Evolutionary conservation across 2,329 filamentous ascomycete genomes (phyloP).

Genomic region (Colletotrichum acutatum): DNA sequence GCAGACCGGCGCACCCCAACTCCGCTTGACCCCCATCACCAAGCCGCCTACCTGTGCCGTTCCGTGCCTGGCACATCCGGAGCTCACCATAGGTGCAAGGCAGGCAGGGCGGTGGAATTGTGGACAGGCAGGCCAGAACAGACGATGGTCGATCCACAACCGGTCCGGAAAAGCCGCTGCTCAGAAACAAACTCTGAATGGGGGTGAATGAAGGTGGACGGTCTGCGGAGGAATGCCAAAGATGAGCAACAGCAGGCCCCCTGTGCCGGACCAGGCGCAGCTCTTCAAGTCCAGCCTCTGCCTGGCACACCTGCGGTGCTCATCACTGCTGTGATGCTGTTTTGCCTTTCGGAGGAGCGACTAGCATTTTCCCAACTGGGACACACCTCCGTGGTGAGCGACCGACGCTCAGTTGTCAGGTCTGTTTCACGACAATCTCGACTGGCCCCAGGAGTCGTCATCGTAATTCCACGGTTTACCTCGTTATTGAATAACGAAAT

Average conservation of each 20-base stretch:
- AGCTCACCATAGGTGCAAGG: neutral
- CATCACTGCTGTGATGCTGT: constrained; percentile 17
- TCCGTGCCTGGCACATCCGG: constrained; percentile 12
- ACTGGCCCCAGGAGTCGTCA: constrained; percentile 7
- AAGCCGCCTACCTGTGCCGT: constrained; percentile 1
- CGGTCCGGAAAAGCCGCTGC: constrained; percentile 26
- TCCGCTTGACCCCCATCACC: constrained; percentile 1
- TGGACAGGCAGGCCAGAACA: neutral
- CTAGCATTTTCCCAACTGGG: constrained; percentile 25
- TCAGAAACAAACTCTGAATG: constrained; percentile 34
- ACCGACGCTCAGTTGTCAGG: constrained; percentile 13
- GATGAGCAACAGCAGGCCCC: neutral
- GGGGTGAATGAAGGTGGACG: neutral
- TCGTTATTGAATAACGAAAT: neutral
- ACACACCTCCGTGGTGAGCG: constrained; percentile 27
- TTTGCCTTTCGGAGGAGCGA: constrained; percentile 28
- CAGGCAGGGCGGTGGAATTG: constrained; percentile 1
- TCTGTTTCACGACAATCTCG: constrained; percentile 29
- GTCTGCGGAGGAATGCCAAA: constrained; percentile 1
- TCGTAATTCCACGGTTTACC: constrained; percentile 12
- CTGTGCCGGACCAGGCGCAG: neutral
- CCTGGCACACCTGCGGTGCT: neutral
- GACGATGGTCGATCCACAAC: constrained; percentile 12
- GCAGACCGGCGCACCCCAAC: constrained; percentile 6
- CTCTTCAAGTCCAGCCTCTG: neutral